Percentiles rank a stretch among this genome's conserved stretches.
These are phyloP conservation scores for Coniochaeta ligniaria DNA, from an alignment of 2,329 filamentous ascomycete genomes.

Conservation along the genomic window DNA sequence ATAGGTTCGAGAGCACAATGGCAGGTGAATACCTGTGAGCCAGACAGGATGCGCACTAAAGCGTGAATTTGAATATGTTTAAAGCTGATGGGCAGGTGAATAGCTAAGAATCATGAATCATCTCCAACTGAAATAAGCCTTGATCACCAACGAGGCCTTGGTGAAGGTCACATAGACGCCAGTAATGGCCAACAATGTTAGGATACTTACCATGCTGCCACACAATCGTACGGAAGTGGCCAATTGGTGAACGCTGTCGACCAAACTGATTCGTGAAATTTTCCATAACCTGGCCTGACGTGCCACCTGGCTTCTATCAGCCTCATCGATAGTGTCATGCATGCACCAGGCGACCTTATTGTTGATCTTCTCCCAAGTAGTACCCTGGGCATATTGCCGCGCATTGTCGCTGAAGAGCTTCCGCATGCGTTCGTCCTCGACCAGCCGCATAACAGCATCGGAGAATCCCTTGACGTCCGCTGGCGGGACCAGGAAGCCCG, in stretches of 20 bases:
- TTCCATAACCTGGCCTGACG: slow-evolving; percentile 9
- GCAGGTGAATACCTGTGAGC: too few relatives aligned
- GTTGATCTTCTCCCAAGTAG: slow-evolving; percentile 67
- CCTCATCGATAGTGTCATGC: slow-evolving; percentile 41
- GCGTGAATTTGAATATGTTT: too few relatives aligned
- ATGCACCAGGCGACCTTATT: slow-evolving; percentile 62
- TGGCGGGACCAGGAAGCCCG: slow-evolving; percentile 54
- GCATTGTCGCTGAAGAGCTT: slow-evolving; percentile 37
- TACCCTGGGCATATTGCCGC: slow-evolving; percentile 50
- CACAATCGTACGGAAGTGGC: slow-evolving; percentile 2
- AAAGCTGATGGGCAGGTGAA: neutral
- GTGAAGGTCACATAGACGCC: neutral
- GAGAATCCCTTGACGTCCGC: slow-evolving; percentile 54
- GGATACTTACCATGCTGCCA: neutral
- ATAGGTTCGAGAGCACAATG: too few relatives aligned
- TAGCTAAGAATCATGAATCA: neutral
- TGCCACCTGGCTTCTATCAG: slow-evolving; percentile 18
- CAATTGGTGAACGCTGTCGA: neutral
- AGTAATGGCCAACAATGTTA: neutral
- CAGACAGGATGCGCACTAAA: too few relatives aligned
- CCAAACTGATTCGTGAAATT: neutral
- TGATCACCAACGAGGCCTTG: neutral
- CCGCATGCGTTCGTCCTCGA: slow-evolving; percentile 35
- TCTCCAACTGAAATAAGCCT: slow-evolving; percentile 15
- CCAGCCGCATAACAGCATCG: slow-evolving; percentile 40